These are phyloP conservation scores for Cercospora citrullina DNA, from an alignment of 2,329 filamentous ascomycete species.

Conservation along the genomic window DNA sequence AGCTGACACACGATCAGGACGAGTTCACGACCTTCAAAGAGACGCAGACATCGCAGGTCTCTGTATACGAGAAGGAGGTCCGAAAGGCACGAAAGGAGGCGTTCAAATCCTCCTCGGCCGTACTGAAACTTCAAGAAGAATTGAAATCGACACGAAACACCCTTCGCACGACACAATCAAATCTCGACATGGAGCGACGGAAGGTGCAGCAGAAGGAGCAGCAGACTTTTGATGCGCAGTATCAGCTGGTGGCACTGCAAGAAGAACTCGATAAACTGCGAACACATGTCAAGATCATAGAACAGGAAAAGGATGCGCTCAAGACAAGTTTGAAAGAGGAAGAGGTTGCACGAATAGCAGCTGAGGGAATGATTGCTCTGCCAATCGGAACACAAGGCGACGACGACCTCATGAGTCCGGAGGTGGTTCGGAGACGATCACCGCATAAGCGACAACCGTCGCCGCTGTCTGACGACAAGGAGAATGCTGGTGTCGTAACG, in stretches of 20 bases:
- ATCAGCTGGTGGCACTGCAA: conserved; percentile 63
- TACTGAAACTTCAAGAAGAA: conserved; percentile 73
- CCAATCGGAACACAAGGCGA: conserved; percentile 51
- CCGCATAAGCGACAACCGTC: conserved; percentile 48
- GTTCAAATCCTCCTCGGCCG: conserved; percentile 69
- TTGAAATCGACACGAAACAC: conserved; percentile 61
- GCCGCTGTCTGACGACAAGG: conserved; percentile 51
- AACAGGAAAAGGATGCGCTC: conserved; percentile 73
- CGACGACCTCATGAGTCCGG: conserved; percentile 64
- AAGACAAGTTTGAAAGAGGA: conserved; percentile 72
- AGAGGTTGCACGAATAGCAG: conserved; percentile 70
- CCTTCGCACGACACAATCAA: conserved; percentile 59
- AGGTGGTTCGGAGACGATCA: conserved; percentile 29
- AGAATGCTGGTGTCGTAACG: conserved; percentile 43
- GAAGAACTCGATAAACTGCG: conserved; percentile 66
- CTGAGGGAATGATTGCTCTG: conserved; percentile 68
- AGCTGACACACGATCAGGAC: conserved; percentile 53
- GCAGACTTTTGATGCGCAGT: conserved; percentile 67
- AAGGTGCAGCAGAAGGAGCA: conserved; percentile 64
- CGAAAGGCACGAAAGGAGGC: conserved; percentile 68
- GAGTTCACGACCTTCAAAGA: conserved; percentile 70
- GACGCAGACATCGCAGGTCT: conserved; percentile 44
- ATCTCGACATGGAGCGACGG: conserved; percentile 63
- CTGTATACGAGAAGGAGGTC: conserved; percentile 71
- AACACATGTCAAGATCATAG: conserved; percentile 63